These are phyloP conservation scores for Cutaneotrichosporon sp. DNA, from an alignment of 1,284 basidiomycete species.

Conservation along the genomic window DNA sequence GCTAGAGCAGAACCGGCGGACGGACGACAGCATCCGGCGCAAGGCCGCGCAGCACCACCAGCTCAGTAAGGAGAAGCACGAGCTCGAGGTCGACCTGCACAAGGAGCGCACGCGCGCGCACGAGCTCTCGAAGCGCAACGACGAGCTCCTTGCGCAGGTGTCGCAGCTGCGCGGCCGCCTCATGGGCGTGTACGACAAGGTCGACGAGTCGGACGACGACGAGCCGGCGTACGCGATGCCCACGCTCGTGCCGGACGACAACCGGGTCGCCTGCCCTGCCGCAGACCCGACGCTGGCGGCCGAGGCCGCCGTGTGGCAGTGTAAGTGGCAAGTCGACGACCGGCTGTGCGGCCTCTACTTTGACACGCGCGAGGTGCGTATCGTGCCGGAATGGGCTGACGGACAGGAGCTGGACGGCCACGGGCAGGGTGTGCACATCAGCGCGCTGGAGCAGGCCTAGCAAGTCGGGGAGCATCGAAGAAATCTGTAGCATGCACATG, in stretches of 20 bases:
- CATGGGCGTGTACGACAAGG: conserved; percentile 36
- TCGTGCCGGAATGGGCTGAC: conserved; percentile 5
- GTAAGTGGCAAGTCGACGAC: conserved; percentile 25
- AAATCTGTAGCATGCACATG: too few relatives aligned
- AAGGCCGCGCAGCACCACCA: conserved; percentile 32
- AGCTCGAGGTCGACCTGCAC: conserved; percentile 22
- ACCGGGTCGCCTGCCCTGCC: conserved; percentile 1
- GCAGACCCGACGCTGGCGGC: conserved; percentile 17
- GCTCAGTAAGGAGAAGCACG: conserved; percentile 26
- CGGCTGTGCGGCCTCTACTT: conserved; percentile 17
- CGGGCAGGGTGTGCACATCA: conserved; percentile 19
- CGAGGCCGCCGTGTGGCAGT: conserved; percentile 21
- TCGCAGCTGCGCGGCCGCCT: conserved; percentile 32
- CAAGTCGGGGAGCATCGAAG: too few relatives aligned
- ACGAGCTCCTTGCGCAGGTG: conserved; percentile 34
- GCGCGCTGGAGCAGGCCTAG: neutral
- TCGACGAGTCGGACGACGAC: conserved; percentile 20
- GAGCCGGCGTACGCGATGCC: conserved; percentile 13
- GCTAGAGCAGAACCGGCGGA: conserved; percentile 41
- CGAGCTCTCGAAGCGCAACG: conserved; percentile 34
- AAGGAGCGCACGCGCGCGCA: conserved; percentile 21
- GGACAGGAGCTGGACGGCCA: conserved; percentile 22
- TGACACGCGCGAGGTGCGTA: conserved; percentile 24
- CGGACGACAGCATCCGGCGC: conserved; percentile 41
- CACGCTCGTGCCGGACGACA: conserved; percentile 15